These are phyloP conservation scores for Huntiella omanensis DNA, from an alignment of 2,329 filamentous ascomycete genomes.

Conservation along the genomic window DNA sequence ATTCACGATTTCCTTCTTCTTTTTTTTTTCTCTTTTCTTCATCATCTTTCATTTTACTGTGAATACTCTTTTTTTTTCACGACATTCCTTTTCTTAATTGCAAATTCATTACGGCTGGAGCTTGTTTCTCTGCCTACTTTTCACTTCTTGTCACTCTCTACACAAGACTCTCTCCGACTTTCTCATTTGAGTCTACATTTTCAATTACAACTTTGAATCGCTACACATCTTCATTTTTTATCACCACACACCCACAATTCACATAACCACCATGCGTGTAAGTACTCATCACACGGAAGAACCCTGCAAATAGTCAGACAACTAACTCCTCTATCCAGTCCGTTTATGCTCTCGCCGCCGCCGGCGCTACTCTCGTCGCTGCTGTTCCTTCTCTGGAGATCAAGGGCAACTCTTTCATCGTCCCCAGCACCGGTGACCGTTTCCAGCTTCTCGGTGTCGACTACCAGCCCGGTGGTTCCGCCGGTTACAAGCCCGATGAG, in stretches of 20 bases:
- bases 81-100: constrained; percentile 2
- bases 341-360: constrained; percentile 24
- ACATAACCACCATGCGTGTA: constrained; percentile 8
- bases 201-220: constrained; percentile 1
- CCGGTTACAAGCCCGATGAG: constrained; percentile 36
- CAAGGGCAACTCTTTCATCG: constrained; percentile 39
- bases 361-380: constrained; percentile 31
- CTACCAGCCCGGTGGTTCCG: constrained; percentile 49
- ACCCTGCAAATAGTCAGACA: not conserved
- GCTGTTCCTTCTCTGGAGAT: constrained; percentile 40
- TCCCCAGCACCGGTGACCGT: constrained; percentile 35
- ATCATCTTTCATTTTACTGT: not conserved
- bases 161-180: not conserved
- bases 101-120: not conserved
- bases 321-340: constrained; percentile 1
- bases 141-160: constrained; percentile 13
- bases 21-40: constrained; percentile 1
- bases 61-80: not conserved
- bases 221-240: not conserved
- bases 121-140: constrained; percentile 9
- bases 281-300: constrained; percentile 1
- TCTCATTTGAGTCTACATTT: constrained; percentile 3
- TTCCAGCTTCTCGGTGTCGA: constrained; percentile 50
- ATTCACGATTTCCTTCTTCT: no score
- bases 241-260: not conserved